Conservation (phyloP, 805 yeast genomes). For the Suhomyces sp. region DNA sequence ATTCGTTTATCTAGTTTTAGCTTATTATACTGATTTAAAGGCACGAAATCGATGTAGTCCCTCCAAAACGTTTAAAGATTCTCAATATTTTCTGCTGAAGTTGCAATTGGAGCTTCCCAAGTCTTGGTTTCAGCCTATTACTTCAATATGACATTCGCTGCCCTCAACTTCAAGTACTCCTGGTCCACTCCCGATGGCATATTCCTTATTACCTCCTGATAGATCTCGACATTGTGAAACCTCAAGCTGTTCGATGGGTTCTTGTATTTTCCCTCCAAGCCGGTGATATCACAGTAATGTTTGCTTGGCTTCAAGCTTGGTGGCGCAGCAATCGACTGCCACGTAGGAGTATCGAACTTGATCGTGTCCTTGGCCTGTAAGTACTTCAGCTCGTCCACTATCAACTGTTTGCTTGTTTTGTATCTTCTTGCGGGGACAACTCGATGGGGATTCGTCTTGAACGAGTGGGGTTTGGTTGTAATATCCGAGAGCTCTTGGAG, state of each 20-base stretch:
- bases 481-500: conserved; percentile 35
- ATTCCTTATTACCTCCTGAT: conserved; percentile 64
- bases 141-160: conserved; percentile 82
- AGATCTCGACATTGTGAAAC: conserved; percentile 81
- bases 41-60: too few relatives aligned
- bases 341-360: conserved; percentile 59
- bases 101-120: too few relatives aligned
- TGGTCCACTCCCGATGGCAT: conserved; percentile 93
- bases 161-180: conserved; percentile 81
- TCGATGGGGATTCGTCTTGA: conserved; percentile 55
- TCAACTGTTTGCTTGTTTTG: conserved; percentile 70
- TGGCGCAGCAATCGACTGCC: conserved; percentile 73
- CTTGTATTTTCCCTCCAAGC: conserved; percentile 74
- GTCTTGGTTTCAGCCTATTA: conserved; percentile 14
- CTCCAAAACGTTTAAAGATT: too few relatives aligned
- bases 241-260: conserved; percentile 73
- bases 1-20: too few relatives aligned
- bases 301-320: conserved; percentile 81
- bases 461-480: conserved; percentile 46
- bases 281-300: conserved; percentile 92
- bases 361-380: conserved; percentile 40
- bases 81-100: too few relatives aligned
- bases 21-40: too few relatives aligned
- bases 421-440: conserved; percentile 58
- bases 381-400: conserved; percentile 77